phyloP scores from a whole-genome alignment of 129 eudicot species.

The Deinandra increscens region DNA sequence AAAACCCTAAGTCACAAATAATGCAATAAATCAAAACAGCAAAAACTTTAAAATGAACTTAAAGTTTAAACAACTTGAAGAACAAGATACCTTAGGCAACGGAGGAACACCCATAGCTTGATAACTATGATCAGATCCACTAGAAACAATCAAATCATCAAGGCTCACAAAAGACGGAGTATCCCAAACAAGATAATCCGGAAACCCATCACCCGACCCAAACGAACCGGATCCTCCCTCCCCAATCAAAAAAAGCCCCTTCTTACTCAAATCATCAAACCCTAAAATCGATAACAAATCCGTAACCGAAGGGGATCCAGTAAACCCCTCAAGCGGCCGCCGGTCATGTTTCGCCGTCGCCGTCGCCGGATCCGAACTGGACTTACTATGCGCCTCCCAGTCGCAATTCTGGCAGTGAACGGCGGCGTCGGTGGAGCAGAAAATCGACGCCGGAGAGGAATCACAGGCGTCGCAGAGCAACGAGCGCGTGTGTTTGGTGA shows the following conservation, averaged over 20 bases:
- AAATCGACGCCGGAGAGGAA: slow-evolving; percentile 66
- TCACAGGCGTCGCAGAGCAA: slow-evolving; percentile 70
- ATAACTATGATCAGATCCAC: slow-evolving; percentile 49
- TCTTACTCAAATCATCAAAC: slow-evolving; percentile 67
- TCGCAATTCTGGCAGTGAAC: slow-evolving; percentile 91
- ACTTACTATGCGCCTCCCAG: slow-evolving; percentile 55
- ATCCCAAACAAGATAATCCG: slow-evolving; percentile 74
- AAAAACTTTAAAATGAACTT: neutral
- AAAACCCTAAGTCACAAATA: neutral
- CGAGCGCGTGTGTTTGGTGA: slow-evolving; percentile 67
- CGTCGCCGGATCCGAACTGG: slow-evolving; percentile 3
- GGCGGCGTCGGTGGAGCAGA: slow-evolving; percentile 53
- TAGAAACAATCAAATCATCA: slow-evolving; percentile 71
- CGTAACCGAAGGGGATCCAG: slow-evolving; percentile 59
- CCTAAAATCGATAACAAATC: slow-evolving; percentile 62
- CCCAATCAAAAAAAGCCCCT: slow-evolving; percentile 28
- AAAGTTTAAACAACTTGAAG: neutral
- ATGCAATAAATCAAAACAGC: neutral
- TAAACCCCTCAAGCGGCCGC: slow-evolving; percentile 69
- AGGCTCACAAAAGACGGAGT: slow-evolving; percentile 63
- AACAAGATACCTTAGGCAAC: slow-evolving; percentile 62
- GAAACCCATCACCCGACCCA: slow-evolving; percentile 43
- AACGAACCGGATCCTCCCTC: slow-evolving; percentile 25
- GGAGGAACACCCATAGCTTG: slow-evolving; percentile 81
- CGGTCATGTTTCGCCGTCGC: slow-evolving; percentile 43